phyloP scores from a whole-genome alignment of 83 land plant species.

The Thuja plicata region DNA sequence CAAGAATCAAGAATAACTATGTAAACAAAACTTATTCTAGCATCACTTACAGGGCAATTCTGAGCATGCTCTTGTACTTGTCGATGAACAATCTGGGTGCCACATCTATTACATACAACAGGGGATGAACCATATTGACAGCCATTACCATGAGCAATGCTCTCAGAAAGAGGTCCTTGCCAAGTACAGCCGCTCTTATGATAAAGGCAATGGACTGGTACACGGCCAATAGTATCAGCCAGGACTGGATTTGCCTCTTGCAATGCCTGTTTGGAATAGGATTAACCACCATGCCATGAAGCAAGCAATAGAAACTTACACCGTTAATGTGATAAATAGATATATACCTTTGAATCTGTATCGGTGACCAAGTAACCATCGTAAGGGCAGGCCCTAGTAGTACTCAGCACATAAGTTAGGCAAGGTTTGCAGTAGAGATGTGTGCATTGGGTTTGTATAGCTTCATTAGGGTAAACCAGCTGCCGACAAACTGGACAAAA shows the following conservation, averaged over 20 bases:
- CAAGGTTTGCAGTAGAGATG: conserved; percentile 83
- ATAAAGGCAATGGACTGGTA: conserved; percentile 69
- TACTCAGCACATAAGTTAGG: conserved; percentile 53
- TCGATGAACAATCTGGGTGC: conserved; percentile 72
- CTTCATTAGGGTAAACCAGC: conserved; percentile 81
- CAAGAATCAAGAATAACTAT: background rate
- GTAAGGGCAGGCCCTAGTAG: conserved; percentile 72
- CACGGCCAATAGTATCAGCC: conserved; percentile 60
- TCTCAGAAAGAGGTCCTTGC: conserved; percentile 72
- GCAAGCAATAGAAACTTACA: background rate
- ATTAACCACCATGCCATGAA: background rate
- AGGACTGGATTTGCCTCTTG: conserved; percentile 57
- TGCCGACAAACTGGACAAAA: conserved; percentile 81
- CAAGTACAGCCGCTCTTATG: conserved; percentile 78
- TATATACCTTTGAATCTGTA: conserved; percentile 65
- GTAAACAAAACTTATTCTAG: background rate
- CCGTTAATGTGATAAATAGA: background rate
- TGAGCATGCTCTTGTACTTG: conserved; percentile 88
- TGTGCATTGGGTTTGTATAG: conserved; percentile 74
- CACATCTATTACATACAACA: conserved; percentile 82
- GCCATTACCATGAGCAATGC: conserved; percentile 51
- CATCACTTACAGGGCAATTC: conserved; percentile 66
- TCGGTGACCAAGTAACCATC: conserved; percentile 77
- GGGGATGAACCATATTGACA: conserved; percentile 77
- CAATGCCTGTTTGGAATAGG: conserved; percentile 45